A percentile compares a stretch with the other conserved stretches of the same genome.
Evolutionary conservation across 495 filamentous ascomycete genomes (phyloP).

Genomic region (Talaromyces proteolyticus): DNA sequence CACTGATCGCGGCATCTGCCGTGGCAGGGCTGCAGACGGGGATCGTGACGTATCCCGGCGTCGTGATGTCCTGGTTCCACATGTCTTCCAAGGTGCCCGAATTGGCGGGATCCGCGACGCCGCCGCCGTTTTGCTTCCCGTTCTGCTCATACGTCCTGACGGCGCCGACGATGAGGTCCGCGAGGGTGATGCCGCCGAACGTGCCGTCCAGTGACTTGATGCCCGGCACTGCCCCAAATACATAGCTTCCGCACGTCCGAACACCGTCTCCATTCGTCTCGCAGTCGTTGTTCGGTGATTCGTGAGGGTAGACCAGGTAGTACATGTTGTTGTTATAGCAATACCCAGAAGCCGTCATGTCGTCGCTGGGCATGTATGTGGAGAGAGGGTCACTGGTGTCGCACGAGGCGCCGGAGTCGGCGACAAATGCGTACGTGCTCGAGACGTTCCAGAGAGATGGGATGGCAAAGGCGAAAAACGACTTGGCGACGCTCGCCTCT

Average conservation of each 20-base stretch:
- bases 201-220: slow-evolving; percentile 10
- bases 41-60: slow-evolving; percentile 20
- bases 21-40: slow-evolving; percentile 24
- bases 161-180: slow-evolving; percentile 19
- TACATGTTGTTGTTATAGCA: slow-evolving; percentile 21
- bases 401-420: slow-evolving; percentile 24
- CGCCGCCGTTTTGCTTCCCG: slow-evolving; percentile 19
- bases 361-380: slow-evolving; percentile 15
- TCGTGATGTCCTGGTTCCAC: slow-evolving; percentile 16
- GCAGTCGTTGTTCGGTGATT: not conserved
- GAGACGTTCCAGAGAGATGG: slow-evolving; percentile 21
- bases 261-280: slow-evolving; percentile 8
- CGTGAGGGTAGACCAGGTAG: slow-evolving; percentile 17
- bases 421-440: slow-evolving; percentile 18
- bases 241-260: slow-evolving; percentile 12
- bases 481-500: slow-evolving; percentile 9
- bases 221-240: slow-evolving; percentile 16
- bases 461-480: slow-evolving; percentile 25
- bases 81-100: slow-evolving; percentile 12
- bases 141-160: slow-evolving; percentile 23
- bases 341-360: slow-evolving; percentile 10
- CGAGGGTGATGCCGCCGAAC: slow-evolving; percentile 16
- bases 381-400: slow-evolving; percentile 9
- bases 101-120: slow-evolving; percentile 12
- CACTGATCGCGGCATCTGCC: slow-evolving; percentile 1